Conservation (phyloP, 129 eudicot species). For the Pulicaria dysenterica region DNA sequence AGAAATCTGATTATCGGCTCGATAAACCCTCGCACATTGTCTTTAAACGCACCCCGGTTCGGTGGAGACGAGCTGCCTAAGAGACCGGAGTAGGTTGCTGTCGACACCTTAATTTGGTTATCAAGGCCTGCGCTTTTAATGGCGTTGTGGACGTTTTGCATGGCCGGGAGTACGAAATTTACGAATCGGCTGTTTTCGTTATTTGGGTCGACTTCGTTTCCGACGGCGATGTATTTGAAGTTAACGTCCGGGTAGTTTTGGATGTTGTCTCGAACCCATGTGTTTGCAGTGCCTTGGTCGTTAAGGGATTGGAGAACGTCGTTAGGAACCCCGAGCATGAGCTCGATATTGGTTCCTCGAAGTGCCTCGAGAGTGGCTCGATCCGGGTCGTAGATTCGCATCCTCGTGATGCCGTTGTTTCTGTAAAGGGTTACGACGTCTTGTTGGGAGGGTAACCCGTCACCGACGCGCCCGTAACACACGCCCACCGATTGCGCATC, state of each 20-base stretch:
- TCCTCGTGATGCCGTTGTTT: constrained; percentile 37
- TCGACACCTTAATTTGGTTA: constrained; percentile 16
- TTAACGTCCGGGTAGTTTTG: constrained; percentile 37
- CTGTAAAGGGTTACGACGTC: constrained; percentile 48
- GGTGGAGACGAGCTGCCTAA: constrained; percentile 9
- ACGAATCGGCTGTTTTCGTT: constrained; percentile 2
- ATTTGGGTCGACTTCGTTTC: constrained; percentile 52
- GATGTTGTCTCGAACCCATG: constrained; percentile 58
- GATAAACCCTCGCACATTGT: constrained; percentile 1
- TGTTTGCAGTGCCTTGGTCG: constrained; percentile 31
- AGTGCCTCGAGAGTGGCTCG: constrained; percentile 43
- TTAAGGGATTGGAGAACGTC: constrained; percentile 26
- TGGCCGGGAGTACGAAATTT: constrained; percentile 35
- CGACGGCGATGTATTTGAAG: constrained; percentile 55
- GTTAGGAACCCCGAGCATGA: constrained; percentile 53
- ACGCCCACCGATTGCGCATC: constrained; percentile 54
- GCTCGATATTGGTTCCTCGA: constrained; percentile 46
- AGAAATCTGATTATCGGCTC: constrained; percentile 22
- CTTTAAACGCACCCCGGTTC: neutral
- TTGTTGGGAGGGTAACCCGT: constrained; percentile 35
- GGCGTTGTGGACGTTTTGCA: constrained; percentile 37
- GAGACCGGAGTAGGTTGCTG: constrained; percentile 26
- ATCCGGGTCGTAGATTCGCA: constrained; percentile 57
- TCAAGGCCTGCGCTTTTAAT: constrained; percentile 32
- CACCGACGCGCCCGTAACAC: constrained; percentile 48